Percentiles rank a stretch among this genome's conserved stretches.
phyloP scores from a whole-genome alignment of 2,329 filamentous ascomycete genomes.

The Neonectria magnoliae region DNA sequence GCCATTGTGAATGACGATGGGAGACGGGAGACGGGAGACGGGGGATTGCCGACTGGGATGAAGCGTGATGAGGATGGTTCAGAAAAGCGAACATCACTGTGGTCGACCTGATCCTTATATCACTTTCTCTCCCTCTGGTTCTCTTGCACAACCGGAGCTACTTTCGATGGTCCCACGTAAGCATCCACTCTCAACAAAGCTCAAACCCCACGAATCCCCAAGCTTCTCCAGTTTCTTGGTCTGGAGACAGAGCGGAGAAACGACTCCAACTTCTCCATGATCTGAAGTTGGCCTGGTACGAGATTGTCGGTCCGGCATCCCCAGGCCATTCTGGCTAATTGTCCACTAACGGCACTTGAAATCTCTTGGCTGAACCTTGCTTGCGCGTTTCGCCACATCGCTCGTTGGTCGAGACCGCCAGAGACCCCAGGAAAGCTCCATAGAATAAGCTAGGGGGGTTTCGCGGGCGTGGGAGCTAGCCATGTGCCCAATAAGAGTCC shows the following conservation, averaged over 20 bases:
- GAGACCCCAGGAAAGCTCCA: background rate
- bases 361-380: background rate
- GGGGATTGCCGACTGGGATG: background rate
- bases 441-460: background rate
- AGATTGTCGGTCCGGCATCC: constrained; percentile 4
- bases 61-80: background rate
- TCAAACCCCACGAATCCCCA: constrained; percentile 6
- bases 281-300: background rate
- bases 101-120: constrained; percentile 14
- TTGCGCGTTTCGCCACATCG: background rate
- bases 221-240: constrained; percentile 1
- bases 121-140: background rate
- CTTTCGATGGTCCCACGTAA: background rate
- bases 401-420: background rate
- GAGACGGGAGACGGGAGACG: background rate
- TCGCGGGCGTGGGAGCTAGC: background rate
- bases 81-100: background rate
- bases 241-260: background rate
- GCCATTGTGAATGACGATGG: constrained; percentile 31
- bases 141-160: background rate
- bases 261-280: background rate
- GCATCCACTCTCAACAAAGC: background rate
- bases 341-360: background rate
- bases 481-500: background rate
- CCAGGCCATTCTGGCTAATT: background rate